Percentiles rank a stretch among this genome's conserved stretches.
These are phyloP conservation scores for Clathrus columnatus DNA, from an alignment of 768 basidiomycete species.

Conservation along the genomic window DNA sequence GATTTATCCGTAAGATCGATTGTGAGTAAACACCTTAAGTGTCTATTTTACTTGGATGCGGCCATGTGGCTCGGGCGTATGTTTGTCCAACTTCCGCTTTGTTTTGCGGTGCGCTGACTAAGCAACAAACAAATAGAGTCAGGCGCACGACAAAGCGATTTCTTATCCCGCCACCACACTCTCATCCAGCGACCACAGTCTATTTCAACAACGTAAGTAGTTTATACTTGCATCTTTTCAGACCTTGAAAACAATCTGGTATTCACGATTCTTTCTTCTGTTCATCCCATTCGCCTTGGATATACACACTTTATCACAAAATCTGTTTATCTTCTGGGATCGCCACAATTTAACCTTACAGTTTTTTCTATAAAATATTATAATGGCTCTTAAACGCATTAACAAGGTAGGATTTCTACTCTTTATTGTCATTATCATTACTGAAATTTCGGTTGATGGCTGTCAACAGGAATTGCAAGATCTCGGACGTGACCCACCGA, in stretches of 20 bases:
- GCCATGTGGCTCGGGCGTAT: neutral
- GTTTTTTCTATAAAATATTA: neutral
- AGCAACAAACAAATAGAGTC: neutral
- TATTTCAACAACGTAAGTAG: neutral
- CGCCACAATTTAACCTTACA: neutral
- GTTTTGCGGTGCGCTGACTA: neutral
- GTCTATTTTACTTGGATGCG: neutral
- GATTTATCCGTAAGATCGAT: neutral
- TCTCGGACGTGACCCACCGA: slow-evolving; percentile 98
- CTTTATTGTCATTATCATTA: slow-evolving; percentile 12
- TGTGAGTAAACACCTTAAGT: slow-evolving; percentile 6
- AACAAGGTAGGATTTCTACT: slow-evolving; percentile 66
- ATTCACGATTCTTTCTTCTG: neutral
- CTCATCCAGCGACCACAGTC: neutral
- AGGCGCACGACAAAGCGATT: slow-evolving; percentile 1
- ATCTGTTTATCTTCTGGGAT: neutral
- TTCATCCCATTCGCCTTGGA: too few species aligned
- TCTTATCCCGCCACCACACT: slow-evolving; percentile 10
- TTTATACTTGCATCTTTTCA: neutral
- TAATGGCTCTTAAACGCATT: slow-evolving; percentile 98
- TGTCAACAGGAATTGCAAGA: slow-evolving; percentile 85
- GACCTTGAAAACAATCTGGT: neutral
- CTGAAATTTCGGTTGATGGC: neutral
- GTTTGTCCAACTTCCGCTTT: neutral
- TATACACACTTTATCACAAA: too few species aligned